Evolutionary conservation across 768 basidiomycete species (phyloP).

Genomic region (Daedalea quercina): DNA sequence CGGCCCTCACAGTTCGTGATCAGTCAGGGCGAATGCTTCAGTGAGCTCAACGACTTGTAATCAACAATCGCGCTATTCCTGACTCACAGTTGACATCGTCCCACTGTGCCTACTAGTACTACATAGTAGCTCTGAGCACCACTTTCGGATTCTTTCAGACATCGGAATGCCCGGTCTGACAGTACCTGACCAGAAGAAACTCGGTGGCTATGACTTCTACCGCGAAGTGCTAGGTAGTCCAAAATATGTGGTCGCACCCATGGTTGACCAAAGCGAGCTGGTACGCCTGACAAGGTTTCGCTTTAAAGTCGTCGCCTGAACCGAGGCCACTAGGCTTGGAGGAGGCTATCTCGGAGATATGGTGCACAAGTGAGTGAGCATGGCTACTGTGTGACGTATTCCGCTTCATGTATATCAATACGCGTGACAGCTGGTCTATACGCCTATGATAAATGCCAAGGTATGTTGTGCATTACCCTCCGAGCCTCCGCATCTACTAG

Average conservation of each 20-base stretch:
- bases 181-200: slow-evolving; percentile 27
- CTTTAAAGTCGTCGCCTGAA: neutral
- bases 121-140: no score
- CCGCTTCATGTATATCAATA: neutral
- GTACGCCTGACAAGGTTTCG: slow-evolving; percentile 40
- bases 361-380: slow-evolving; percentile 60
- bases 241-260: slow-evolving; percentile 89
- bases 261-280: slow-evolving; percentile 98
- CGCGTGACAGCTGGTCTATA: slow-evolving; percentile 68
- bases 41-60: no score
- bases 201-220: slow-evolving; percentile 82
- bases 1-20: no score
- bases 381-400: slow-evolving; percentile 2
- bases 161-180: neutral
- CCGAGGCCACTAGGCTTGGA: slow-evolving; percentile 64
- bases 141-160: no score
- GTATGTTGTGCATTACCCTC: slow-evolving; percentile 33
- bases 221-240: slow-evolving; percentile 72
- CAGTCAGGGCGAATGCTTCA: no score
- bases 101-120: no score
- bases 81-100: no score
- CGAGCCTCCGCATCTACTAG: neutral
- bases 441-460: slow-evolving; percentile 98
- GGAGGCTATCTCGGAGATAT: slow-evolving; percentile 74
- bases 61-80: no score